Percentiles rank a stretch among this genome's conserved stretches.
These are phyloP conservation scores for Oropetium thomaeum DNA, from an alignment of 176 grass and related monocot genomes.

Conservation along the genomic window DNA sequence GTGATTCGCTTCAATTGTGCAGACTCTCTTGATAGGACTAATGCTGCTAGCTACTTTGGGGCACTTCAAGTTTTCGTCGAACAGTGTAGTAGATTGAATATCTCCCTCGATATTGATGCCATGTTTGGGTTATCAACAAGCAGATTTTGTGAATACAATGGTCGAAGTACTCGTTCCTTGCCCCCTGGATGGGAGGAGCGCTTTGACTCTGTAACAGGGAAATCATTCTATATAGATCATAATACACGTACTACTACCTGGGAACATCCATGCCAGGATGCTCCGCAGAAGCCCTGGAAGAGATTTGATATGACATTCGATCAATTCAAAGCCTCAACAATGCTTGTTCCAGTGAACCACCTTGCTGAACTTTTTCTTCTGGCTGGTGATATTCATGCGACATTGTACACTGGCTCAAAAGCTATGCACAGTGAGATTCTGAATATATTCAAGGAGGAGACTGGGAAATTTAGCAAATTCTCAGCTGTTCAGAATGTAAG, in stretches of 20 bases:
- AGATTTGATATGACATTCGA: conserved; percentile 98
- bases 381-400: conserved; percentile 98
- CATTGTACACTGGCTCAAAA: conserved; percentile 99
- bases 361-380: conserved; percentile 92
- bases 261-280: conserved; percentile 85
- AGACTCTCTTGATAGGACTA: conserved; percentile 98
- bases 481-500: conserved; percentile 97
- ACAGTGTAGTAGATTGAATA: conserved; percentile 76
- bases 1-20: conserved; percentile 99
- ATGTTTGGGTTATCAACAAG: conserved; percentile 56
- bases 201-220: conserved; percentile 88
- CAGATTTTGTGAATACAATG: conserved; percentile 57
- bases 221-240: conserved; percentile 94
- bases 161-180: conserved; percentile 49
- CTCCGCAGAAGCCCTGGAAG: conserved; percentile 78
- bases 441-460: conserved; percentile 97
- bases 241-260: conserved; percentile 84
- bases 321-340: conserved; percentile 88
- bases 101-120: conserved; percentile 75
- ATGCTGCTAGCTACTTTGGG: conserved; percentile 98
- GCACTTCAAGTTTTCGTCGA: conserved; percentile 99
- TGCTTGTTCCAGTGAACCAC: conserved; percentile 80
- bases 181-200: conserved; percentile 94
- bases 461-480: conserved; percentile 82
- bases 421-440: conserved; percentile 99